Evolutionary conservation across 2,329 filamentous ascomycete species (phyloP), one percentile per base, ranked within the genome.

Genomic region (Diaporthe ampelina): DNA sequence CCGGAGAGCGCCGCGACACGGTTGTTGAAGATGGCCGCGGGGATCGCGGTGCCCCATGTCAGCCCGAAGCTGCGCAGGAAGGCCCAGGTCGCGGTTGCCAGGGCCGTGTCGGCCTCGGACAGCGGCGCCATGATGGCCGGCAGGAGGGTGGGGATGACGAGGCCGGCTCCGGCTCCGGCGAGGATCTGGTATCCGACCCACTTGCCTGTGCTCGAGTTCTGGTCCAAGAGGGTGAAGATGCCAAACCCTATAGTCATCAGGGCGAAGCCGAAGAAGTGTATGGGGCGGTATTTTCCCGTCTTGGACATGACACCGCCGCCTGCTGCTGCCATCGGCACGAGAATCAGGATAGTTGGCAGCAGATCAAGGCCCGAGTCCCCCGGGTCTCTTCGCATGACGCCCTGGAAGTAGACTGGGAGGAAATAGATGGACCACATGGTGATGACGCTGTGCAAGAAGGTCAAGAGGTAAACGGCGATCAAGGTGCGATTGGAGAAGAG

Each of bases 11-110:
- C 61, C 1, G 73, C 76, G 56, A 75, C 76, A 4, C 76, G 76
- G 74, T 76, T 80, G 74, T 77, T 80, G 77, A 85, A 88, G 54
- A 88, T 81, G 9, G 83, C 80, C 2, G 81, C 82, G 0, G 84
- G 82, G 45, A 90, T 83, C 0, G 86, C 82, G 1, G 86, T 82
- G 11, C 86, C 88, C 79, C 88, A 85, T 4, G 85, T 83, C n/a
- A 81, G 78, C 3, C 88, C 88, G 43, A 89, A 84, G 70, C 79
- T 84, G 50, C 87, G 83, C 73, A 87, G 78, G 73, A 89, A 90
- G 0, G 81, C 78, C 81, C 83, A 87, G 57, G 84, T 83, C 1
- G 79, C 82, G 3, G 84, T 84, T 0, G 84, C 83, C 1, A 81
- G 72, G 1, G 84, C 83, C 0, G 79, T 78, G 68, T 88, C 84